Percentiles rank a stretch among this genome's conserved stretches.
Evolutionary conservation across 179 eudicot genomes (phyloP).

Genomic region (Actinidia arguta): DNA sequence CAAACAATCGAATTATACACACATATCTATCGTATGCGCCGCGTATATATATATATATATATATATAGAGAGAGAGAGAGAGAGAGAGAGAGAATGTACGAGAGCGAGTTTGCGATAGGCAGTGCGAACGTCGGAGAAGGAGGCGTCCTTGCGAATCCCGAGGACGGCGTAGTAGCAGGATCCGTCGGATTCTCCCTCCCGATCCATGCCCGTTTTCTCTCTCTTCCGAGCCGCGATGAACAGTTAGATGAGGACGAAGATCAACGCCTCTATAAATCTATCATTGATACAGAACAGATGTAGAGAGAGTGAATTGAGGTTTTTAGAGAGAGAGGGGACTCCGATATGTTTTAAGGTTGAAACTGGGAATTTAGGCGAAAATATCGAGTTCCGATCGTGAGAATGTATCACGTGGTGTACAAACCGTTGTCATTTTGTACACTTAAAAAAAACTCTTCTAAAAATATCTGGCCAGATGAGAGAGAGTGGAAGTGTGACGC

Average conservation of each 20-base stretch:
- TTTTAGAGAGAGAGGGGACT: neutral
- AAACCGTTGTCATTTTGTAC: too few species aligned
- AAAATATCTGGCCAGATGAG: neutral
- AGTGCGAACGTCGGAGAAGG: slow-evolving; percentile 73
- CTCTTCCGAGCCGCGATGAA: neutral
- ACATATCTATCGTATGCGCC: neutral
- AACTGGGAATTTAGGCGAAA: neutral
- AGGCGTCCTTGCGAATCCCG: slow-evolving; percentile 72
- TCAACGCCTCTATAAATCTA: neutral
- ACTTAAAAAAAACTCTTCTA: too few species aligned
- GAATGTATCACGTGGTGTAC: too few species aligned
- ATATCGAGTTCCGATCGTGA: neutral
- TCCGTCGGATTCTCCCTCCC: slow-evolving; percentile 60
- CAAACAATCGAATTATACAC: neutral
- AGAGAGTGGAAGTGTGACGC: neutral
- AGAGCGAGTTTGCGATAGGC: slow-evolving; percentile 95
- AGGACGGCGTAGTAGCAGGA: slow-evolving; percentile 81
- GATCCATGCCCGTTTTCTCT: slow-evolving; percentile 43
- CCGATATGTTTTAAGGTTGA: slow-evolving; percentile 11
- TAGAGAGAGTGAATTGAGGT: neutral
- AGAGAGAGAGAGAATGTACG: slow-evolving; percentile 31
- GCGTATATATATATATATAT: too few species aligned
- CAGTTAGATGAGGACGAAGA: neutral
- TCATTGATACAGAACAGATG: neutral
- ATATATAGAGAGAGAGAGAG: too few species aligned